phyloP scores from a whole-genome alignment of 1,284 basidiomycete genomes.

The Coniferiporia sulphurascens region DNA sequence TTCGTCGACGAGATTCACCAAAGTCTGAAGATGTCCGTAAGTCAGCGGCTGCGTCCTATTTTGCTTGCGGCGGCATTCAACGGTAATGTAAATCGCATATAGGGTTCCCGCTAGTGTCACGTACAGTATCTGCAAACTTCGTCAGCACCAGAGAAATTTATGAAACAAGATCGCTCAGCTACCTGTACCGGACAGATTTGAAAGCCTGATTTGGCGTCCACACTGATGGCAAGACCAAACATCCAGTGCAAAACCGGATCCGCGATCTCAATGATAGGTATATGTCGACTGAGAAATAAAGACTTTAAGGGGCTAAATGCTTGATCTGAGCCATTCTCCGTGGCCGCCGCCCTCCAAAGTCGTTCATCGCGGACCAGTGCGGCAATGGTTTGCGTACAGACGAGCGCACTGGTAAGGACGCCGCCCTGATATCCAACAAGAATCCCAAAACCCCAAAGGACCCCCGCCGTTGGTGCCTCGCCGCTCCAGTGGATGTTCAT shows the following conservation, averaged over 20 bases:
- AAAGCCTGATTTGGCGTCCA: constrained; percentile 12
- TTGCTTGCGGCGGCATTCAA: background rate
- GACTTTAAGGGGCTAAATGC: constrained; percentile 1
- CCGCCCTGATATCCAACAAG: constrained; percentile 15
- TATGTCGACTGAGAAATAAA: constrained; percentile 4
- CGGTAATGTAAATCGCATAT: background rate
- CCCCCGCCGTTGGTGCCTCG: constrained; percentile 5
- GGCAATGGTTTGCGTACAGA: constrained; percentile 2
- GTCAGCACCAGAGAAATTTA: too few relatives aligned
- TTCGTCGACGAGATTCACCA: constrained; percentile 3
- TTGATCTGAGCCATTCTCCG: constrained; percentile 7
- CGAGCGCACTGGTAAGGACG: constrained; percentile 13
- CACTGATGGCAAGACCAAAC: constrained; percentile 17
- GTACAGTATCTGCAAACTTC: background rate
- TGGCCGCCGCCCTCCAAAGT: constrained; percentile 8
- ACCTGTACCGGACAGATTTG: too few relatives aligned
- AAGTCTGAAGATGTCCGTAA: constrained; percentile 3
- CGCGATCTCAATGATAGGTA: background rate
- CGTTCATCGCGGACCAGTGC: constrained; percentile 9
- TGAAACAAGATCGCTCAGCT: too few relatives aligned
- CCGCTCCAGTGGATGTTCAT: constrained; percentile 13
- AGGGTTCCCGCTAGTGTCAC: background rate
- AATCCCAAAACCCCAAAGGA: constrained; percentile 15
- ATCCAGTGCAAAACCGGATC: constrained; percentile 19
- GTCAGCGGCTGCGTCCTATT: background rate